A percentile compares a stretch with the other conserved stretches of the same genome.
Conservation (phyloP, 352 stramenopile genomes). For the Thraustochytrium sp. region DNA sequence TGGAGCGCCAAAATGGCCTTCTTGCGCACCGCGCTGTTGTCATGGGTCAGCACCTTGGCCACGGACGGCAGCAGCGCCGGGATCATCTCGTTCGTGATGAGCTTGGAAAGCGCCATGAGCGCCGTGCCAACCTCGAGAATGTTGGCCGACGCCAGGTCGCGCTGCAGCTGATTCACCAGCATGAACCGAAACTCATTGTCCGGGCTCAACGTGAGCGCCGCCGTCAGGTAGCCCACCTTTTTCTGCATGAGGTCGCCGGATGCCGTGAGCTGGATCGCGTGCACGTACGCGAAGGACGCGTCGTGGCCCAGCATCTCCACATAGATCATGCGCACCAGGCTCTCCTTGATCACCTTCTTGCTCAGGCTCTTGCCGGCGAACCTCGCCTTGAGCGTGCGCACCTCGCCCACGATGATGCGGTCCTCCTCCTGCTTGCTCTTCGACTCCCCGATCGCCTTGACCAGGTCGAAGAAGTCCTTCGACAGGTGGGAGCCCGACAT, state of each 20-base stretch:
- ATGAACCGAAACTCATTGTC: constrained; percentile 99
- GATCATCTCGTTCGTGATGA: constrained; percentile 98
- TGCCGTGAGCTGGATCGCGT: constrained; percentile 93
- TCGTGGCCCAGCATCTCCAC: constrained; percentile 99
- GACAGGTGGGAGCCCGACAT: constrained; percentile 63
- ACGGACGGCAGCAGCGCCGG: constrained; percentile 89
- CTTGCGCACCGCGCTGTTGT: constrained; percentile 92
- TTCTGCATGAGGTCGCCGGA: constrained; percentile 97
- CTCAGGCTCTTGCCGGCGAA: constrained; percentile 73
- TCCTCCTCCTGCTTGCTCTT: constrained; percentile 99
- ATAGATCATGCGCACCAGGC: constrained; percentile 98
- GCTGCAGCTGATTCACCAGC: constrained; percentile 99
- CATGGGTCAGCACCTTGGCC: constrained; percentile 87
- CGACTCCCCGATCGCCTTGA: constrained; percentile 99
- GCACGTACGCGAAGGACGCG: constrained; percentile 98
- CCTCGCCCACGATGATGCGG: constrained; percentile 94
- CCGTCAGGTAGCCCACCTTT: constrained; percentile 66
- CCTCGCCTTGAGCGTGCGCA: constrained; percentile 83
- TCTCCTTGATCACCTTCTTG: constrained; percentile 66
- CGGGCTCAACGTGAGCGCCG: constrained; percentile 85
- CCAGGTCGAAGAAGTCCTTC: constrained; percentile 99
- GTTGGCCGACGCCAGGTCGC: constrained; percentile 79
- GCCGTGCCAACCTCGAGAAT: constrained; percentile 67
- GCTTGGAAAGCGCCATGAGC: constrained; percentile 86
- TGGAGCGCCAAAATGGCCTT: constrained; percentile 97